These are phyloP conservation scores for Tricholoma furcatifolium DNA, from an alignment of 768 basidiomycete genomes.

Conservation along the genomic window DNA sequence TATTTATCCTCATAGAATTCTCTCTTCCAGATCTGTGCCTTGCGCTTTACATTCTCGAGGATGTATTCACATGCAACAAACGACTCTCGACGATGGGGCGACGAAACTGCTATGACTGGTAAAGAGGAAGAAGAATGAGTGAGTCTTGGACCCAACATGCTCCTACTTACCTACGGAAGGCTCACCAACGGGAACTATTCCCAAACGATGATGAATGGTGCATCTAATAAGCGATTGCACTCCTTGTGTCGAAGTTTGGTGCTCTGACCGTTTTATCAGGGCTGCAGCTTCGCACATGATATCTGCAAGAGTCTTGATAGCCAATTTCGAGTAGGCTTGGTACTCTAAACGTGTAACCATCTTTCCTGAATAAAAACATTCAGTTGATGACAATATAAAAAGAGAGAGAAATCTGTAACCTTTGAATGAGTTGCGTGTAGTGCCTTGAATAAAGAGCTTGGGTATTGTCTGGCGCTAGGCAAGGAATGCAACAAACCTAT, in stretches of 20 bases:
- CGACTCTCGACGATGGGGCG: slow-evolving; percentile 80
- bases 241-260: slow-evolving; percentile 26
- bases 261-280: slow-evolving; percentile 41
- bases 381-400: not conserved
- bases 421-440: slow-evolving; percentile 83
- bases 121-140: not conserved
- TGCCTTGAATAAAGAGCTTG: slow-evolving; percentile 32
- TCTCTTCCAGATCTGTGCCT: slow-evolving; percentile 89
- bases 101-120: slow-evolving; percentile 76
- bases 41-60: slow-evolving; percentile 82
- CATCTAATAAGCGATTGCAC: slow-evolving; percentile 49
- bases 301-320: slow-evolving; percentile 71
- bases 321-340: slow-evolving; percentile 79
- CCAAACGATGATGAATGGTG: slow-evolving; percentile 74
- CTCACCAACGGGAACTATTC: slow-evolving; percentile 73
- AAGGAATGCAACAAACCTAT: slow-evolving; percentile 50
- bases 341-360: slow-evolving; percentile 74
- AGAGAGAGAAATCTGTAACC: slow-evolving; percentile 39
- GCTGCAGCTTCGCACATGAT: slow-evolving; percentile 51
- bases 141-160: not conserved
- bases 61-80: slow-evolving; percentile 79
- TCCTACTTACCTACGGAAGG: slow-evolving; percentile 57
- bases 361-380: slow-evolving; percentile 45
- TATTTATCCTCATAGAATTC: slow-evolving; percentile 80
- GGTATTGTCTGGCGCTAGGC: not conserved